A percentile compares a stretch with the other conserved stretches of the same genome.
phyloP scores from a whole-genome alignment of 768 basidiomycete genomes.

The Cystobasidiopsis lactophilus region DNA sequence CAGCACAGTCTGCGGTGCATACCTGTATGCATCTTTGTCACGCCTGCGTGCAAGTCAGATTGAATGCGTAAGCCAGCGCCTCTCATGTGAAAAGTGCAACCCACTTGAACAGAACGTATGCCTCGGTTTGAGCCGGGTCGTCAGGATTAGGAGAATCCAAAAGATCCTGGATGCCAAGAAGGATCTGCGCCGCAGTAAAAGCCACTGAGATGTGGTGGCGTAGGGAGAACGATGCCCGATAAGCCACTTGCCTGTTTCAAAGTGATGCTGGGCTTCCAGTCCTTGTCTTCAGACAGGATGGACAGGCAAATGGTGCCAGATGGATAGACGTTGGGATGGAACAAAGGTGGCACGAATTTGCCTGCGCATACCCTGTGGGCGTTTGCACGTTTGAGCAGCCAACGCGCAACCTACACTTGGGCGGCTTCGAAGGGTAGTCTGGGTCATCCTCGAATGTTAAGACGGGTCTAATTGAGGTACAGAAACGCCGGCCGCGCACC shows the following conservation, averaged over 20 bases:
- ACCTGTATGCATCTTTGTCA: slow-evolving; percentile 11
- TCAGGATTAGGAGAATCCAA: slow-evolving; percentile 87
- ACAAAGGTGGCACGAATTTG: slow-evolving; percentile 86
- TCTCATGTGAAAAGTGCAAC: slow-evolving; percentile 22
- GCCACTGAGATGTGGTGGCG: background rate
- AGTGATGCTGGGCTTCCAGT: slow-evolving; percentile 96
- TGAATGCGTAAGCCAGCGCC: background rate
- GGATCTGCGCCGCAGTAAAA: slow-evolving; percentile 38
- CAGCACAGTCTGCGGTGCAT: too few relatives aligned
- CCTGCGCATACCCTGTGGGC: slow-evolving; percentile 31
- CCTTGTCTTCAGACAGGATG: slow-evolving; percentile 94
- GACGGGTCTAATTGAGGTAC: background rate
- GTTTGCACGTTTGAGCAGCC: background rate
- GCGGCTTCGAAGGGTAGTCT: slow-evolving; percentile 92
- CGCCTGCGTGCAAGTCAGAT: background rate
- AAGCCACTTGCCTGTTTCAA: slow-evolving; percentile 70
- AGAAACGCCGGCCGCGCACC: slow-evolving; percentile 32
- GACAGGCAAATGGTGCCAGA: slow-evolving; percentile 96
- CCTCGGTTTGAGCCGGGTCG: slow-evolving; percentile 95
- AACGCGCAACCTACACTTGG: slow-evolving; percentile 45
- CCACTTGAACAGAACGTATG: slow-evolving; percentile 96
- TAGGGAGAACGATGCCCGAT: background rate
- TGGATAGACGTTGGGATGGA: slow-evolving; percentile 97
- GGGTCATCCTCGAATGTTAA: slow-evolving; percentile 9
- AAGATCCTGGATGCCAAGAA: slow-evolving; percentile 86